Evolutionary conservation across 345 rosid species (phyloP), one percentile per base, ranked within the genome.

Genomic region (Moringa oleifera): DNA sequence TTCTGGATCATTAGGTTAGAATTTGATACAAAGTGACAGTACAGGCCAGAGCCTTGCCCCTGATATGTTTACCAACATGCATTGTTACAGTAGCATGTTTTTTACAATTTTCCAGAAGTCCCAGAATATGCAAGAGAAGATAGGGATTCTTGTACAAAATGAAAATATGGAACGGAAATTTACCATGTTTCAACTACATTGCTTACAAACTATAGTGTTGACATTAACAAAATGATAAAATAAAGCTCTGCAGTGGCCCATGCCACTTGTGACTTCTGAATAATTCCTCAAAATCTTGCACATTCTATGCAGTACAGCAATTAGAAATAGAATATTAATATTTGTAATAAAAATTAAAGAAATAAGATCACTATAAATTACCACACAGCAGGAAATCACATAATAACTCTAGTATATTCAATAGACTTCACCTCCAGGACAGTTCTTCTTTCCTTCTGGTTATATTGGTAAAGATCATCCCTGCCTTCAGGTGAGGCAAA

Each of bases 401-500:
- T n/a, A n/a, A n/a, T n/a, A n/a, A n/a, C n/a, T n/a, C n/a, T n/a
- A n/a, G n/a, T n/a, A n/a, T n/a, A n/a, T n/a, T n/a, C n/a, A n/a
- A n/a, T n/a, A n/a, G n/a, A n/a, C 16, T 45, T 77, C 73, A 88
- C 99, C 97, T 94, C 96, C 59, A 94, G 76, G 65, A 94, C 87
- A 68, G 90, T 85, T 81, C 92, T 84, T 24, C 92, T 73, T 70
- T 88, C 97, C 79, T 90, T 94, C 72, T 86, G 92, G 78, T 94
- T 94, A 80, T 94, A 94, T 61, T 86, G 79, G 81, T 88, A 94
- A 28, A 94, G 82, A 77, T 88, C 99, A 57, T 94, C 96, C 67
- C 96, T 76, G 76, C 99, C 99, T 75, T 94, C 95, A 59, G 97
- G 66, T 23, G 97, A 94, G 49, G 80, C 80, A 74, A 94, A 94